These are phyloP conservation scores for Begonia peltatifolia DNA, from an alignment of 306 rosid genomes.

Conservation along the genomic window DNA sequence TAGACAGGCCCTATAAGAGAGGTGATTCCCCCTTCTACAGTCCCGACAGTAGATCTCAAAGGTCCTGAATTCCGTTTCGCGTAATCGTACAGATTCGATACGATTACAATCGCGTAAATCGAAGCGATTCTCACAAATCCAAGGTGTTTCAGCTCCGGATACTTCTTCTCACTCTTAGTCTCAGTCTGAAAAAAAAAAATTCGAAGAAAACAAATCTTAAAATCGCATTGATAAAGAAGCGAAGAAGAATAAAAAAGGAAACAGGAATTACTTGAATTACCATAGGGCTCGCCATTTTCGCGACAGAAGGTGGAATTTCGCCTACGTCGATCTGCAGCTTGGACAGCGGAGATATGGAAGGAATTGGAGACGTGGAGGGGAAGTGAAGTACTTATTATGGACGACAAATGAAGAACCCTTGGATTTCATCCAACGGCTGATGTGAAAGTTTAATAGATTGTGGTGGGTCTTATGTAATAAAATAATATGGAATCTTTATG, in stretches of 20 bases:
- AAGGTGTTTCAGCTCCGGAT: slow-evolving; percentile 38
- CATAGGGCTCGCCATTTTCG: slow-evolving; percentile 27
- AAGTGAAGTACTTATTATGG: background rate
- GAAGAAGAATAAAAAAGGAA: background rate
- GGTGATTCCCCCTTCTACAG: slow-evolving; percentile 45
- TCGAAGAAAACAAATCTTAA: background rate
- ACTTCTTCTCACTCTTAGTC: slow-evolving; percentile 27
- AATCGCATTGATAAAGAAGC: background rate
- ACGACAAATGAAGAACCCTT: background rate
- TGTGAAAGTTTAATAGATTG: background rate
- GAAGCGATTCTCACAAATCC: slow-evolving; percentile 45
- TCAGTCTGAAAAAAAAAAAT: slow-evolving; percentile 16
- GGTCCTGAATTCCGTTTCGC: slow-evolving; percentile 63
- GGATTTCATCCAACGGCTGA: slow-evolving; percentile 1
- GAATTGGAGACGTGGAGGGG: background rate
- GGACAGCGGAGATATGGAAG: background rate
- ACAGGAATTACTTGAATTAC: slow-evolving; percentile 3
- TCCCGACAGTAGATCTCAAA: slow-evolving; percentile 45
- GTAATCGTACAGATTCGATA: slow-evolving; percentile 43
- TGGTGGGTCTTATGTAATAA: slow-evolving; percentile 5
- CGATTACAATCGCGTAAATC: slow-evolving; percentile 27
- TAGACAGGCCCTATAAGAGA: slow-evolving; percentile 46
- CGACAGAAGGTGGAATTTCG: background rate
- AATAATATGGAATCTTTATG: too few species aligned
- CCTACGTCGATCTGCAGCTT: background rate